A percentile compares a stretch with the other conserved stretches of the same genome.
These are phyloP conservation scores for Fusarium secorum DNA, from an alignment of 2,329 filamentous ascomycete genomes.

Conservation along the genomic window DNA sequence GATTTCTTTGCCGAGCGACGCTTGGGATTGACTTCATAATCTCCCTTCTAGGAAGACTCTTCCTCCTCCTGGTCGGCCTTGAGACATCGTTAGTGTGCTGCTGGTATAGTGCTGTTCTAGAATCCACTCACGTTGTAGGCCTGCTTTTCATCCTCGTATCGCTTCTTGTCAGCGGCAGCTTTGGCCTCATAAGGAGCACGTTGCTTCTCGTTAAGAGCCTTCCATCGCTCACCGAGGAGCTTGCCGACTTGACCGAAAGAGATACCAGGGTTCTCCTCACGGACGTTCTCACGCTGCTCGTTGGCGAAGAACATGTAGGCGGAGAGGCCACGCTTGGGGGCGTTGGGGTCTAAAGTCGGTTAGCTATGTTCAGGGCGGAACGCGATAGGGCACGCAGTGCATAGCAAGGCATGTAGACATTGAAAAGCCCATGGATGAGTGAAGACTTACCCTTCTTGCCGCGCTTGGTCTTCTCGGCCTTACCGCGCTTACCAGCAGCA, in stretches of 20 bases:
- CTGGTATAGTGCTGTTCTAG: conserved; percentile 10
- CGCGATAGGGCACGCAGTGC: neutral
- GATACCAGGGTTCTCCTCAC: conserved; percentile 97
- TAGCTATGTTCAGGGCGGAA: neutral
- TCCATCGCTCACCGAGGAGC: conserved; percentile 98
- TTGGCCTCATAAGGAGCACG: conserved; percentile 95
- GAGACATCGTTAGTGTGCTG: conserved; percentile 42
- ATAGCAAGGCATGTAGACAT: neutral
- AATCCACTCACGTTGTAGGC: conserved; percentile 78
- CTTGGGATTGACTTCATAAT: conserved; percentile 11
- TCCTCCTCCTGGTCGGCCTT: conserved; percentile 69
- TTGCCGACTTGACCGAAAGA: conserved; percentile 99
- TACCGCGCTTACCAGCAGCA: conserved; percentile 60
- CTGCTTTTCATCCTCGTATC: conserved; percentile 97
- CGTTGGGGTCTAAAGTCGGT: conserved; percentile 79
- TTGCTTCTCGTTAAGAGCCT: conserved; percentile 93
- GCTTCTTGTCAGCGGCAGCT: conserved; percentile 97
- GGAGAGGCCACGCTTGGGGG: conserved; percentile 98
- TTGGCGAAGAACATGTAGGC: conserved; percentile 99
- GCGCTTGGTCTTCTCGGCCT: conserved; percentile 62
- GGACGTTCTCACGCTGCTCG: conserved; percentile 97
- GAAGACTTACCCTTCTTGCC: conserved; percentile 66
- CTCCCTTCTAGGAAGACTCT: conserved; percentile 54
- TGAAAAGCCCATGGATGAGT: neutral
- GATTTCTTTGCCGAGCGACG: conserved; percentile 17